These are phyloP conservation scores for Gymnopus androsaceus DNA, from an alignment of 1,284 basidiomycete species.

Conservation along the genomic window DNA sequence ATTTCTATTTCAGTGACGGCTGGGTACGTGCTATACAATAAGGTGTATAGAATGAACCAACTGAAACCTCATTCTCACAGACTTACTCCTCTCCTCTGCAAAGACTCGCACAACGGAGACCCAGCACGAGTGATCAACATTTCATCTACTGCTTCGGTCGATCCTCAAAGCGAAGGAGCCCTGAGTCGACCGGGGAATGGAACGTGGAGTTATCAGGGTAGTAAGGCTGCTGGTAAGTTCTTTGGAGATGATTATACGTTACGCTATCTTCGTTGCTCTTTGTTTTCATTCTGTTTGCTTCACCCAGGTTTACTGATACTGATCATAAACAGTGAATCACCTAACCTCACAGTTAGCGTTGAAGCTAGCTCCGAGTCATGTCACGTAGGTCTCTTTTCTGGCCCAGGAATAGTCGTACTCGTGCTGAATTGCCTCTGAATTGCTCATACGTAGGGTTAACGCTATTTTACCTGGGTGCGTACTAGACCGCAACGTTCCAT, in stretches of 20 bases:
- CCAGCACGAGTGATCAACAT: slow-evolving; percentile 82
- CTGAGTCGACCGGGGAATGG: slow-evolving; percentile 64
- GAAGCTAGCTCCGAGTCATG: slow-evolving; percentile 60
- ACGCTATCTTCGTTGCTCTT: neutral
- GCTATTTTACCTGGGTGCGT: slow-evolving; percentile 73
- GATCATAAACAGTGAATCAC: slow-evolving; percentile 67
- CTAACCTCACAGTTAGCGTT: slow-evolving; percentile 75
- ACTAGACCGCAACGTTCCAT: neutral
- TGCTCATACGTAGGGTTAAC: slow-evolving; percentile 63
- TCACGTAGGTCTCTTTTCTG: slow-evolving; percentile 54
- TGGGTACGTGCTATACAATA: slow-evolving; percentile 45
- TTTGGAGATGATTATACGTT: neutral
- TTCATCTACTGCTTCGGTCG: slow-evolving; percentile 72
- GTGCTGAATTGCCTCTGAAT: neutral
- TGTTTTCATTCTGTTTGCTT: too few species aligned
- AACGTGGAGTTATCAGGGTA: slow-evolving; percentile 84
- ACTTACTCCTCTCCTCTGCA: slow-evolving; percentile 65
- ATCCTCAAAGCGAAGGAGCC: slow-evolving; percentile 51
- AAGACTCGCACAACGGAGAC: slow-evolving; percentile 66
- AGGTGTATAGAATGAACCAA: neutral
- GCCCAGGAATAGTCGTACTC: neutral
- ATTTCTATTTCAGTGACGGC: slow-evolving; percentile 53
- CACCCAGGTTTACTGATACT: too few species aligned
- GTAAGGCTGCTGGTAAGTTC: too few species aligned
- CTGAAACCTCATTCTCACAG: slow-evolving; percentile 32